Base-by-base conservation (phyloP, 2,329 filamentous ascomycete species). In the Huntiella savannae region DNA sequence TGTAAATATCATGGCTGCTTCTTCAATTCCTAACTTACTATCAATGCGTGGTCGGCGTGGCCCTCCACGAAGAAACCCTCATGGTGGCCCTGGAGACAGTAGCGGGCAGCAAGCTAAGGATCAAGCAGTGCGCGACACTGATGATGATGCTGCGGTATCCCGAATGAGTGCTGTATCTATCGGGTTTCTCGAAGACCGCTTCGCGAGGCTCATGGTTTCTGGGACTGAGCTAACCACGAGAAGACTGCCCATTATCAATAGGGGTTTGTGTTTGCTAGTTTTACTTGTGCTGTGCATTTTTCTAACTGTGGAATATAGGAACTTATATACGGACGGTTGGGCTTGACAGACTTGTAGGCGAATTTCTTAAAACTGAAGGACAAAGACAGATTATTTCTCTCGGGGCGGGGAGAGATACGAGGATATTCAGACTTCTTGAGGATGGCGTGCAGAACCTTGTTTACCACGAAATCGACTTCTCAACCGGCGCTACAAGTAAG, bases 391-490 rank as follows among this genome's bases (percentile, higher is more conserved):
- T 98, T 50, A 71, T 98, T 50, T 95, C 87, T 0, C 71, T 98
- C 1, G 91, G 91, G 28, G 88, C 91, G 12, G 91, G 91, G 17
- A 94, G 87, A 8, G 91, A 98, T 58, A 96, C 91, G 5, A 75
- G 91, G 12, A 80, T 78, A 50, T 86, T 95, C 56, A 77, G 84
- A 15, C 64, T 95, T 1, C 70, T 82, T 49, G 62, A 72, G 6
- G 58, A 63, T 12, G 59, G 64, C 0, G 33, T 55, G 4, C 48
- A 55, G 11, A 56, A 60, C 10, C 60, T 94, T 13, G 59, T 80
- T 49, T 98, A 96, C 60, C 87, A 96, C 60, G 91, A 98, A 60
- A 67, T 98, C 48, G 91, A 98, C 60, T 96, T 96, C 55, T 70
- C 81, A 1, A 62, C 71, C 16, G 86, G 87, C 35, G 22, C 11